phyloP scores from a whole-genome alignment of 768 basidiomycete genomes.

The Leccinum uliginosum region DNA sequence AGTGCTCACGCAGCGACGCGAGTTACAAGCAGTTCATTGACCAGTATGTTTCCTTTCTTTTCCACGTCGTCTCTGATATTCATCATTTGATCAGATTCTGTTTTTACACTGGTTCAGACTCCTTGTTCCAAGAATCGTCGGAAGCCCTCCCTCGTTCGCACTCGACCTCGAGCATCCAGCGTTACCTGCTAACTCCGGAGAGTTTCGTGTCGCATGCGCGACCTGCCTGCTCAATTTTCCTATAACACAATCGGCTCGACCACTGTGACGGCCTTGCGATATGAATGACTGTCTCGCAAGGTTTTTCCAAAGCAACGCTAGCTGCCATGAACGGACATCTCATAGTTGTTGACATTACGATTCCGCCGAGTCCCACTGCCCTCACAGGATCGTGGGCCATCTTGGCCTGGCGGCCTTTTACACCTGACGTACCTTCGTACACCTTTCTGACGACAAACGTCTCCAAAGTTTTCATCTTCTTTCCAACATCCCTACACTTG shows the following conservation, averaged over 20 bases:
- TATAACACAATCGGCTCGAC: conserved; percentile 21
- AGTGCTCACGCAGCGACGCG: conserved; percentile 27
- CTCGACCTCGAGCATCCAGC: conserved; percentile 55
- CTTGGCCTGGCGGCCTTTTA: not conserved
- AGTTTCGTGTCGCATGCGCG: conserved; percentile 20
- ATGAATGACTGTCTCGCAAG: not conserved
- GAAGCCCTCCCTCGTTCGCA: conserved; percentile 36
- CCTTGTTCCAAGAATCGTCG: conserved; percentile 27
- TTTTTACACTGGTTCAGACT: conserved; percentile 67
- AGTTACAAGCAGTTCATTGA: conserved; percentile 61
- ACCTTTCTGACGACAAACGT: not conserved
- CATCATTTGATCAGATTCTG: conserved; percentile 53
- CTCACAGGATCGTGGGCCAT: not conserved
- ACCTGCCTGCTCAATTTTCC: conserved; percentile 24
- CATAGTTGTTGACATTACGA: not conserved
- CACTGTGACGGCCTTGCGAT: conserved; percentile 26
- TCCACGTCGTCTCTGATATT: not conserved
- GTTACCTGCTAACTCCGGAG: conserved; percentile 37
- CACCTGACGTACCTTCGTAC: not conserved
- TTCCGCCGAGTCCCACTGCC: not conserved
- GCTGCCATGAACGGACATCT: not conserved
- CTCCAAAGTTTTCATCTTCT: not conserved
- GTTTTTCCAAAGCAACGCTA: not conserved
- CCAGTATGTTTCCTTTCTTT: conserved; percentile 42
- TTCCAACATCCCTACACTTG: not conserved